A percentile compares a stretch with the other conserved stretches of the same genome.
Conservation (phyloP, 1,284 basidiomycete genomes). For the Abortiporus biennis region DNA sequence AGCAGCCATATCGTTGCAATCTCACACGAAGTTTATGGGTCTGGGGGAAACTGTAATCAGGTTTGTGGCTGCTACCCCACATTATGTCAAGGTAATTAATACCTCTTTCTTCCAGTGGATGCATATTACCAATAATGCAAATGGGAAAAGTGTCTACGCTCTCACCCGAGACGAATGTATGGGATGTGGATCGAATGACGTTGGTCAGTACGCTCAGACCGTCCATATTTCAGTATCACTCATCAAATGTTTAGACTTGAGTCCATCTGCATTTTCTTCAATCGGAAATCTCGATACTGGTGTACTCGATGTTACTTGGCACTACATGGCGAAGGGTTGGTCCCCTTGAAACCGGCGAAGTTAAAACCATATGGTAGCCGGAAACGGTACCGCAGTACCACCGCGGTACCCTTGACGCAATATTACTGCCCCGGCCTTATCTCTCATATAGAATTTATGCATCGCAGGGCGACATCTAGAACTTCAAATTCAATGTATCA, state of each 20-base stretch:
- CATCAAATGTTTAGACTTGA: constrained; percentile 19
- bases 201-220: constrained; percentile 23
- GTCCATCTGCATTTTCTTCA: constrained; percentile 22
- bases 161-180: constrained; percentile 30
- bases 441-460: no score
- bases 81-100: not conserved
- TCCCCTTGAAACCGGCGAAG: not conserved
- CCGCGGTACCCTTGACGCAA: no score
- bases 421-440: no score
- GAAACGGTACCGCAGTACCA: no score
- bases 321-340: constrained; percentile 5
- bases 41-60: constrained; percentile 32
- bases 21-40: constrained; percentile 26
- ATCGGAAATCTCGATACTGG: constrained; percentile 22
- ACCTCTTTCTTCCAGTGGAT: constrained; percentile 16
- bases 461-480: no score
- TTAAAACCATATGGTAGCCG: no score
- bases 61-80: constrained; percentile 15
- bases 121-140: constrained; percentile 26
- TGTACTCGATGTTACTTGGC: constrained; percentile 23
- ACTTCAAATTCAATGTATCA: no score
- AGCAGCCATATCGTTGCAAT: constrained; percentile 34
- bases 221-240: not conserved
- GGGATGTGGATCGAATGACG: constrained; percentile 25
- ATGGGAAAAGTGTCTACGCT: constrained; percentile 25